A percentile compares a stretch with the other conserved stretches of the same genome.
phyloP scores from a whole-genome alignment of 2,329 filamentous ascomycete species.

The Pseudopyrenochaeta lycopersici region DNA sequence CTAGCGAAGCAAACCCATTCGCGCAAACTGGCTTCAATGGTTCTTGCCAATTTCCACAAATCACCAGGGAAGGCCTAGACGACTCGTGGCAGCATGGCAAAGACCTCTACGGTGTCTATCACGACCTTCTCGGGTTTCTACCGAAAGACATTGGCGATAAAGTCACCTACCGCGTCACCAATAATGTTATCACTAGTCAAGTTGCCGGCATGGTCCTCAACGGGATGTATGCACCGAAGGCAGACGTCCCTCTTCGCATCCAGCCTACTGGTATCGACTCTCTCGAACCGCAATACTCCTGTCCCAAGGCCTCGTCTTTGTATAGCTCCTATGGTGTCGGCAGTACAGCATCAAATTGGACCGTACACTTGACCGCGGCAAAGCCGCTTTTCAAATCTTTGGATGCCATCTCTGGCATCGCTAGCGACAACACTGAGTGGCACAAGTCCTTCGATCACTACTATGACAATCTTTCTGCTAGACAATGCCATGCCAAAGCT shows the following conservation, averaged over 20 bases:
- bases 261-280: slow-evolving; percentile 70
- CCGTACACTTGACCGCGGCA: slow-evolving; percentile 68
- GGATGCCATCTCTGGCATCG: slow-evolving; percentile 74
- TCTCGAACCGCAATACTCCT: slow-evolving; percentile 77
- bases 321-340: slow-evolving; percentile 58
- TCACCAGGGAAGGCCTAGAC: slow-evolving; percentile 74
- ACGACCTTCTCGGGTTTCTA: slow-evolving; percentile 72
- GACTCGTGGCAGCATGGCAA: slow-evolving; percentile 79
- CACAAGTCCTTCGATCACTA: slow-evolving; percentile 82
- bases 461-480: slow-evolving; percentile 82
- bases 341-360: slow-evolving; percentile 63
- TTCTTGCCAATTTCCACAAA: slow-evolving; percentile 82
- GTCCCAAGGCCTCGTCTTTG: slow-evolving; percentile 60
- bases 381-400: slow-evolving; percentile 65
- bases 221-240: slow-evolving; percentile 63
- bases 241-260: slow-evolving; percentile 52
- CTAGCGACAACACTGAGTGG: slow-evolving; percentile 66
- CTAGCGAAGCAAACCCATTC: slow-evolving; percentile 72
- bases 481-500: slow-evolving; percentile 78
- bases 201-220: slow-evolving; percentile 78
- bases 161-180: slow-evolving; percentile 76
- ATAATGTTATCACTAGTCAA: slow-evolving; percentile 83
- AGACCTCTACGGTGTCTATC: slow-evolving; percentile 82
- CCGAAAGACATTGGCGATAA: slow-evolving; percentile 58
- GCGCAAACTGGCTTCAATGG: slow-evolving; percentile 72